Percentiles rank a stretch among this genome's conserved stretches.
Conservation (phyloP, 441 rosid species). For the Populus trichocarpa region DNA sequence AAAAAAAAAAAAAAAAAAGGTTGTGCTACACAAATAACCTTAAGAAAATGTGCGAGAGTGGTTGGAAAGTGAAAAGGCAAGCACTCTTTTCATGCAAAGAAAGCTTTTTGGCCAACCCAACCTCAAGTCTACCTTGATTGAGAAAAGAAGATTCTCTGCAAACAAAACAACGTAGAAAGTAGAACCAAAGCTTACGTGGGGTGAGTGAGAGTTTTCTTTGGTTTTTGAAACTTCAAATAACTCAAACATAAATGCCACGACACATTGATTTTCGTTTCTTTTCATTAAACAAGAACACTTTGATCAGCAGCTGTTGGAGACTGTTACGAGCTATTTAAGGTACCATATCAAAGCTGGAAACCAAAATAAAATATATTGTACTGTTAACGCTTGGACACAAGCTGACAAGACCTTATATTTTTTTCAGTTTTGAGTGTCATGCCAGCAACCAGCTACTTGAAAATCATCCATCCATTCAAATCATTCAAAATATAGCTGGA, state of each 20-base stretch:
- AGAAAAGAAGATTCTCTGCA: slow-evolving; percentile 39
- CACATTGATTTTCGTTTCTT: slow-evolving; percentile 28
- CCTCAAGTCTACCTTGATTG: slow-evolving; percentile 8
- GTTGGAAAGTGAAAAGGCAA: slow-evolving; percentile 46
- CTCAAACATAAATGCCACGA: slow-evolving; percentile 24
- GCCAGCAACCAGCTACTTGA: too few relatives aligned
- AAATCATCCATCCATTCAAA: too few relatives aligned
- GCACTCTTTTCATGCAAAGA: slow-evolving; percentile 20
- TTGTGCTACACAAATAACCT: neutral
- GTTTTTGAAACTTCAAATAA: slow-evolving; percentile 12
- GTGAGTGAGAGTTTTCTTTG: neutral
- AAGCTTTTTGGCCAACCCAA: slow-evolving; percentile 26
- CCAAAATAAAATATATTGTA: neutral
- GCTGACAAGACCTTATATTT: too few relatives aligned
- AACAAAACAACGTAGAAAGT: slow-evolving; percentile 38
- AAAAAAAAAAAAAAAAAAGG: neutral
- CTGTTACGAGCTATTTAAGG: slow-evolving; percentile 15
- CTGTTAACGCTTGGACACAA: neutral
- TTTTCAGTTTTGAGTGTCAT: too few relatives aligned
- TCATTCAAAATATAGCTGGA: too few relatives aligned
- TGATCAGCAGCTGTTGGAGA: neutral
- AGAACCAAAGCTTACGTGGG: slow-evolving; percentile 26
- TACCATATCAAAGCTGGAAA: slow-evolving; percentile 8
- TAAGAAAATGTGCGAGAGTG: slow-evolving; percentile 25
- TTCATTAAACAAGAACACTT: neutral